Percentiles rank a stretch among this genome's conserved stretches.
These are phyloP conservation scores for Galerina marginata DNA, from an alignment of 768 basidiomycete species.

Conservation along the genomic window DNA sequence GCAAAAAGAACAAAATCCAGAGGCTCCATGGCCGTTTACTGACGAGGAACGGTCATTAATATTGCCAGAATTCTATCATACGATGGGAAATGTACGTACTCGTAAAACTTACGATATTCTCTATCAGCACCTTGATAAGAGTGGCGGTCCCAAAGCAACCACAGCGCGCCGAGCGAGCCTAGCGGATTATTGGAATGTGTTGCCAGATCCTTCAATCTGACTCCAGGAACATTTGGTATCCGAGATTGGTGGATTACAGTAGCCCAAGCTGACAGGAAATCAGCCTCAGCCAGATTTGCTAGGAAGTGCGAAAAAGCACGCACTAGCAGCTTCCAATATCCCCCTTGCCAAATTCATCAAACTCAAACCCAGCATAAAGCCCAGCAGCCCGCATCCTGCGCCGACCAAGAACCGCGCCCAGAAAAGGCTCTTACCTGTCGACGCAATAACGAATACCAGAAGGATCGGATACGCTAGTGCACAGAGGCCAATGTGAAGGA, in stretches of 20 bases:
- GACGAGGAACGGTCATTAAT: no score
- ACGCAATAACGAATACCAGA: slow-evolving; percentile 33
- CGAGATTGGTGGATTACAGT: slow-evolving; percentile 49
- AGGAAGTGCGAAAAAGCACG: neutral
- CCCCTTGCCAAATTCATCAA: slow-evolving; percentile 33
- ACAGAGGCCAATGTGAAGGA: slow-evolving; percentile 37
- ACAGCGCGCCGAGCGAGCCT: slow-evolving; percentile 34
- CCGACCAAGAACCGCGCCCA: slow-evolving; percentile 45
- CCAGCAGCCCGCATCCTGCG: slow-evolving; percentile 37
- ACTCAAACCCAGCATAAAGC: slow-evolving; percentile 37
- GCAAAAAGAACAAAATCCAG: slow-evolving; percentile 40
- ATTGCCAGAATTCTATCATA: neutral
- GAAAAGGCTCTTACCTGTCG: slow-evolving; percentile 36
- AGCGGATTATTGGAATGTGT: slow-evolving; percentile 34
- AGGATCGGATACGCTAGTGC: slow-evolving; percentile 39
- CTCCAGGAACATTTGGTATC: slow-evolving; percentile 30
- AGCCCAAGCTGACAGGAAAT: slow-evolving; percentile 41
- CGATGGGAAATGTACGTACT: slow-evolving; percentile 33
- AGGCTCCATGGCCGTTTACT: slow-evolving; percentile 46
- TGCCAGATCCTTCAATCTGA: slow-evolving; percentile 42
- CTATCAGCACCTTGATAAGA: slow-evolving; percentile 39
- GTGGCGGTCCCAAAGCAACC: slow-evolving; percentile 40
- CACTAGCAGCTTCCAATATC: slow-evolving; percentile 45
- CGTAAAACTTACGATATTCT: slow-evolving; percentile 35
- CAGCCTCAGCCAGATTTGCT: neutral